These are phyloP conservation scores for Mycena citricolor DNA, from an alignment of 1,284 basidiomycete species.

Conservation along the genomic window DNA sequence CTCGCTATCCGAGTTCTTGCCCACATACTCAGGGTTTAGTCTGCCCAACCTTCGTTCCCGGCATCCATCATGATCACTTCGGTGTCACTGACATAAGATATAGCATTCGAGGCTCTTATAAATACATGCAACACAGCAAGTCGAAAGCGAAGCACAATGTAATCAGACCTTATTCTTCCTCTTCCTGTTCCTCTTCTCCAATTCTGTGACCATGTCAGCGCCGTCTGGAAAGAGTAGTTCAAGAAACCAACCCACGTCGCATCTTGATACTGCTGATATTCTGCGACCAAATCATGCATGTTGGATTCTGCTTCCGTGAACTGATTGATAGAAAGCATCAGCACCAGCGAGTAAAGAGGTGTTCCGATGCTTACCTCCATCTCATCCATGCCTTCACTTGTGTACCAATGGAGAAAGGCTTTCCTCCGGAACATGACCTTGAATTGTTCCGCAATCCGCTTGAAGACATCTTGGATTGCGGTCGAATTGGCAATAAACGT, in stretches of 20 bases:
- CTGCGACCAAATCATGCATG: slow-evolving; percentile 92
- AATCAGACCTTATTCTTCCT: too few species aligned
- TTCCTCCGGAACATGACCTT: slow-evolving; percentile 98
- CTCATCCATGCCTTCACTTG: slow-evolving; percentile 98
- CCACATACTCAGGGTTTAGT: too few species aligned
- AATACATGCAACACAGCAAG: too few species aligned
- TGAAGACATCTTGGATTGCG: slow-evolving; percentile 96
- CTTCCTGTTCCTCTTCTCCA: slow-evolving; percentile 12
- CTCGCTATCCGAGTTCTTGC: too few species aligned
- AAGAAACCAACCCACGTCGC: too few species aligned
- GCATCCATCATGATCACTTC: too few species aligned
- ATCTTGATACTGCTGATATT: slow-evolving; percentile 97
- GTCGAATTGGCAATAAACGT: slow-evolving; percentile 98
- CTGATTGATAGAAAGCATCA: slow-evolving; percentile 35
- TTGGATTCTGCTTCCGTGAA: slow-evolving; percentile 96
- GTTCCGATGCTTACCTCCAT: slow-evolving; percentile 78
- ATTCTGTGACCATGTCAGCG: slow-evolving; percentile 11
- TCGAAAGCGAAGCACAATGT: too few species aligned
- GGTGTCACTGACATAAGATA: too few species aligned
- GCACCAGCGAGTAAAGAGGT: slow-evolving; percentile 1
- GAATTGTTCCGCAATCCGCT: slow-evolving; percentile 96
- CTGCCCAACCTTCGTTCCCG: too few species aligned
- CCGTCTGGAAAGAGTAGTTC: too few species aligned
- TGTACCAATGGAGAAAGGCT: slow-evolving; percentile 99
- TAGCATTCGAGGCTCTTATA: too few species aligned